Conservation (phyloP, 768 basidiomycete genomes). For the Hericium rajendrae region DNA sequence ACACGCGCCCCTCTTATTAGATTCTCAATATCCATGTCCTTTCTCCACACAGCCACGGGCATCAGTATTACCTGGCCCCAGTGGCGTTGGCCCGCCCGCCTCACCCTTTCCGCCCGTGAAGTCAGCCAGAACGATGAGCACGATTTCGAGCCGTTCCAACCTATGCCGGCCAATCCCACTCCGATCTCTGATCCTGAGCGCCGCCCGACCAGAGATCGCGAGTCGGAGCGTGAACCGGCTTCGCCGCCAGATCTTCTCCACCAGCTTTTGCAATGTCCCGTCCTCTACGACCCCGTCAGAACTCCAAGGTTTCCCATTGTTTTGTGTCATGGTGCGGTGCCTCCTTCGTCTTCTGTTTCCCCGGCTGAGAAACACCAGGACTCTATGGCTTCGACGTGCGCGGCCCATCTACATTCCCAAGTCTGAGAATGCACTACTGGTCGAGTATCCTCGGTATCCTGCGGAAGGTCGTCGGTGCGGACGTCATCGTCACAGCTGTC, state of each 20-base stretch:
- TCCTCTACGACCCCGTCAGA: constrained; percentile 67
- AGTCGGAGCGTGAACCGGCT: background rate
- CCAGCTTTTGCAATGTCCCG: constrained; percentile 64
- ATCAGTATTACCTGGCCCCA: constrained; percentile 3
- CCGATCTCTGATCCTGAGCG: constrained; percentile 10
- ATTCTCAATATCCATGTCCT: background rate
- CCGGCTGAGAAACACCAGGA: constrained; percentile 33
- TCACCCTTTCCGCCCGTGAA: background rate
- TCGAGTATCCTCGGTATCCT: constrained; percentile 75
- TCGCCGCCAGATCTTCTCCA: constrained; percentile 43
- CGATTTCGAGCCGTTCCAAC: background rate
- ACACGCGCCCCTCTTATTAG: background rate
- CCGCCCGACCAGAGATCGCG: background rate
- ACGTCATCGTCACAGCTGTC: constrained; percentile 93
- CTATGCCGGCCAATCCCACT: background rate
- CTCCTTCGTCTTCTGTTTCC: background rate
- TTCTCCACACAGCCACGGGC: background rate
- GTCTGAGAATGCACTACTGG: constrained; percentile 91
- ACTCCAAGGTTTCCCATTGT: constrained; percentile 85
- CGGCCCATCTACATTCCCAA: constrained; percentile 74
- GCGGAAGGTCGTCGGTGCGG: constrained; percentile 73
- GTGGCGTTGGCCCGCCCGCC: constrained; percentile 7
- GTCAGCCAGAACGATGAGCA: background rate
- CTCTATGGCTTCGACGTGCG: constrained; percentile 92
- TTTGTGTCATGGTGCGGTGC: constrained; percentile 79